Base-by-base conservation (phyloP, 139 green algal species). In the Diplosphaera chodatii region DNA sequence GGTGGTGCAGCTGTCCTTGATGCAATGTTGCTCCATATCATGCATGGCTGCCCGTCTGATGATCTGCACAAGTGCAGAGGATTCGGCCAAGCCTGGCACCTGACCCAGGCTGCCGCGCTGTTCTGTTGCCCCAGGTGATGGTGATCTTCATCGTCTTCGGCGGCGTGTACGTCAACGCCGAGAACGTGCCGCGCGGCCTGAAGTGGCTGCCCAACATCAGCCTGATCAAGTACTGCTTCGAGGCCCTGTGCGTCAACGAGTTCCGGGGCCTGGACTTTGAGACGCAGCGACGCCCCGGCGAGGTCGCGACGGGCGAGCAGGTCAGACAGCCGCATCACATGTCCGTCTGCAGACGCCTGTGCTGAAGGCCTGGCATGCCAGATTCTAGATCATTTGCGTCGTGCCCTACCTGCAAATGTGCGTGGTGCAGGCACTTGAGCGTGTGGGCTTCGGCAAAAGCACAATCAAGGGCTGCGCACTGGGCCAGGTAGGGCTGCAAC, bases 121-220 rank as follows among this genome's bases (percentile, higher is more conserved):
- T 48, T 48, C 37, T 20, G 6, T 6, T 10, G 10, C 37, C 10
- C 3, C 48, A 59, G 48, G 48, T 97, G 63, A 98, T 98, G 86
- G 73, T 94, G 22, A 69, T 98, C 29, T 96, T 89, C 81, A 97
- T 98, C 68, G 89, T 98, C 32, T 96, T 97, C 74, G 92, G 93
- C 3, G 91, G 93, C 4, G 88, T 90, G 71, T 98, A 96, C 77
- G 85, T 93, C 48, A 96, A 97, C 66, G 66, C 80, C 2, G 72
- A 72, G 40, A 90, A 86, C 66, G 86, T 91, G 3, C 48, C 48
- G 16, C 13, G 16, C 3, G 10, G 10, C 22, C 80, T 97, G 72
- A 76, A 79, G 32, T 96, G 89, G 87, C 72, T 97, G 55, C 90
- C 92, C 18, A 73, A 78, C 63, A 77, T 81, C 32, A 91, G 80